These are phyloP conservation scores for Boechera divaricarpa DNA, from an alignment of 345 rosid genomes.

Conservation along the genomic window DNA sequence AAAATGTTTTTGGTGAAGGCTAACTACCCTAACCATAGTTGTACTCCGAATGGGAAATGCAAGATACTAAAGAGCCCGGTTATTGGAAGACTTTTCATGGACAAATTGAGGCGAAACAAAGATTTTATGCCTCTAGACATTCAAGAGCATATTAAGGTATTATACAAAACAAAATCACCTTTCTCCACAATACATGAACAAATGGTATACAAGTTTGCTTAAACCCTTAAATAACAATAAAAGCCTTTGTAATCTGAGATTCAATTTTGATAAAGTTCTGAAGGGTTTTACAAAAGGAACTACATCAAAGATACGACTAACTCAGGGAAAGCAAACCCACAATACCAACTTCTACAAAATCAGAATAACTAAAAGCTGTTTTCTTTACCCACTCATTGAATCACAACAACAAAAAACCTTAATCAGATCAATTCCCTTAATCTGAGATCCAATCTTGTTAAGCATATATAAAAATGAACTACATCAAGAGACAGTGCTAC, in stretches of 20 bases:
- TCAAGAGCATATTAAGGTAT: background rate
- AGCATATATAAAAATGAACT: background rate
- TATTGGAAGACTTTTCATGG: no score
- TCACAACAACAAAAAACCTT: background rate
- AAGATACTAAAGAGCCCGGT: no score
- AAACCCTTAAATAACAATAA: background rate
- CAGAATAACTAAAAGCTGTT: background rate
- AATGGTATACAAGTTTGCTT: slow-evolving; percentile 1
- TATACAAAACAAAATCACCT: background rate
- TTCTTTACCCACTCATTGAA: background rate
- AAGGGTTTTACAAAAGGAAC: background rate
- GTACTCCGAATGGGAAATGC: no score
- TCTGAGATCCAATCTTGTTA: background rate
- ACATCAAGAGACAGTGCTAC: background rate
- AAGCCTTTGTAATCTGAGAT: background rate
- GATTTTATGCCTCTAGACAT: no score
- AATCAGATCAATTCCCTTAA: background rate
- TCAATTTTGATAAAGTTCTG: background rate
- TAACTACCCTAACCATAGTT: no score
- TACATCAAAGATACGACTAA: background rate
- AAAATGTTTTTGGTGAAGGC: no score
- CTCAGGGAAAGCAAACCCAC: background rate
- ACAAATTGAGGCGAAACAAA: no score
- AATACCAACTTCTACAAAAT: background rate
- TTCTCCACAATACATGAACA: background rate